Evolutionary conservation across 2,329 filamentous ascomycete species (phyloP), one percentile per base, ranked within the genome.

Genomic region (Cercospora brassicicola): DNA sequence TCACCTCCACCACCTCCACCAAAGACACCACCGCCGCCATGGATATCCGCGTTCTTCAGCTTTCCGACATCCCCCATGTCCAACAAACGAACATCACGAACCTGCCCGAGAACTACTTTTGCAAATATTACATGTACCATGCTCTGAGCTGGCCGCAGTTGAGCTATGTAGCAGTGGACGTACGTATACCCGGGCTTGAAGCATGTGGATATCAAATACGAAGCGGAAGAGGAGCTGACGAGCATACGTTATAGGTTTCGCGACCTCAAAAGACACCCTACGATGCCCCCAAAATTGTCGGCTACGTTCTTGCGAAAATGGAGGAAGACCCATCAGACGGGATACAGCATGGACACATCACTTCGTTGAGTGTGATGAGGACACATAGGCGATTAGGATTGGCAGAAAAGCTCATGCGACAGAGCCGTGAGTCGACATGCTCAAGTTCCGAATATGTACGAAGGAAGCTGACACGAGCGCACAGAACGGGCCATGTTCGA

Each of bases 71-170:
- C 73, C 92, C 92, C 73, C 90, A 95, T 78, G 93, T 99, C 79
- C 95, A 99, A 84, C 93, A 96, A 81, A 94, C 94, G 79, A 98
- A 99, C 85, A 94, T 99, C 79, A 96, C 96, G 80, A 99, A 99
- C 84, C 87, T 99, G 64, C 95, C 95, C 73, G 95, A 99, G 82
- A 99, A 99, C 86, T 99, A 99, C 88, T 98, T 98, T 81, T 92
- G 97, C 83, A 99, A 99, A 87, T 99, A 99, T 87, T 99, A 99
- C 85, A 89, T 99, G 78, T 99, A 99, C 87, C 95, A 99, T 82
- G 94, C 94, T 15, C 89, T 98, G 73, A 96, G 93, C 75, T 99
- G 95, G 95, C 95, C 95, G 56, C 94, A 98, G 83, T 89, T 99
- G 73, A 94, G 91, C 82, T 98, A 94, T 82, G 94, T 99, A 66